Conservation (phyloP, 306 rosid species). For the Corylus heterophylla region DNA sequence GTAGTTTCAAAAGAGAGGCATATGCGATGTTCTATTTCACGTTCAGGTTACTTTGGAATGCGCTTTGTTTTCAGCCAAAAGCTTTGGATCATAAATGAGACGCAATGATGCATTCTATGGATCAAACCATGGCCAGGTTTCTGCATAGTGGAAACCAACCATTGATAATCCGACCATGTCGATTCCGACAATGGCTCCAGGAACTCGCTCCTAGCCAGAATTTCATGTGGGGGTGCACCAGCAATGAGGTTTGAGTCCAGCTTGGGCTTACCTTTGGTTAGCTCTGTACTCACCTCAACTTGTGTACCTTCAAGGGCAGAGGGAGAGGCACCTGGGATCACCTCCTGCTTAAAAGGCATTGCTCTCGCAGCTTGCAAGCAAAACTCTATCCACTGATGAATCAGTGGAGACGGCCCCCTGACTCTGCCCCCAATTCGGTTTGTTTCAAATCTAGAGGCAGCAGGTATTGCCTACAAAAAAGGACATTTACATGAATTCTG, state of each 20-base stretch:
- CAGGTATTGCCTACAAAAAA: constrained; percentile 72
- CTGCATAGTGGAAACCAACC: constrained; percentile 58
- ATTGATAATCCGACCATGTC: constrained; percentile 55
- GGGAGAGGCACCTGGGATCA: constrained; percentile 85
- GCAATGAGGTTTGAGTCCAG: constrained; percentile 73
- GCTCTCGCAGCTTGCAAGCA: constrained; percentile 90
- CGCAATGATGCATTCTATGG: constrained; percentile 29
- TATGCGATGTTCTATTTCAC: neutral
- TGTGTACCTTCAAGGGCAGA: constrained; percentile 48
- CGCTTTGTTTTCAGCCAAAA: constrained; percentile 28
- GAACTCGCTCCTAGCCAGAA: constrained; percentile 72
- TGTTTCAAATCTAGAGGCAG: constrained; percentile 61
- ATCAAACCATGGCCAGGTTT: constrained; percentile 44
- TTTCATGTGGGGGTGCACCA: constrained; percentile 75
- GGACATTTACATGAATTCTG: neutral
- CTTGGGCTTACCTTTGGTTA: constrained; percentile 67
- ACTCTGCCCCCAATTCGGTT: constrained; percentile 67
- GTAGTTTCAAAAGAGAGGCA: neutral
- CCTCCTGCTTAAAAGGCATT: constrained; percentile 85
- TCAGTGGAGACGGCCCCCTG: constrained; percentile 86
- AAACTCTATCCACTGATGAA: constrained; percentile 92
- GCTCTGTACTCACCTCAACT: constrained; percentile 40
- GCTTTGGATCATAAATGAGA: constrained; percentile 38
- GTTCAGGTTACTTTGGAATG: constrained; percentile 26
- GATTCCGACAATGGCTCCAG: constrained; percentile 73